phyloP scores from a whole-genome alignment of 345 rosid genomes.

The Citrus maxima region DNA sequence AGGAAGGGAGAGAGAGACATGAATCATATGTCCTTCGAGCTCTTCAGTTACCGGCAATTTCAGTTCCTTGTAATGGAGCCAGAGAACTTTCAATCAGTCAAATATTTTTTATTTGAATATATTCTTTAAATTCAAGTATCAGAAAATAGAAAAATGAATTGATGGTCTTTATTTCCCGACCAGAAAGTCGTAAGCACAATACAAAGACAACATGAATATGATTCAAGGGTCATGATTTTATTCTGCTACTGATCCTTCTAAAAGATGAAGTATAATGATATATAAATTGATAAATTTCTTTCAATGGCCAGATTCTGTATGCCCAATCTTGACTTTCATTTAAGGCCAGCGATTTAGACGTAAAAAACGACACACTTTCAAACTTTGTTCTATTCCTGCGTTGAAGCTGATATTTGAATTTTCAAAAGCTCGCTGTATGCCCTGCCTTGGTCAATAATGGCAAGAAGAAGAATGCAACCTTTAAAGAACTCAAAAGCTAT shows the following conservation, averaged over 20 bases:
- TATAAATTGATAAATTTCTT: background rate
- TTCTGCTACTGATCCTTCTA: background rate
- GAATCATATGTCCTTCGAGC: too few species aligned
- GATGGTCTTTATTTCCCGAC: background rate
- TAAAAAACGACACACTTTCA: background rate
- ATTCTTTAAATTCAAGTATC: too few species aligned
- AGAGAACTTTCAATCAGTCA: too few species aligned
- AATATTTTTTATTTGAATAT: too few species aligned
- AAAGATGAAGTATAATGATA: background rate
- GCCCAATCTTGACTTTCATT: background rate
- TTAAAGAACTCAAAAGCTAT: constrained; percentile 8
- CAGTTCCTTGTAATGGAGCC: background rate
- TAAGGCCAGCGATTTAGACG: background rate
- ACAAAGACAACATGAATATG: background rate
- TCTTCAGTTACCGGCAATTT: background rate
- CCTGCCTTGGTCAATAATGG: background rate
- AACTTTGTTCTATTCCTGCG: background rate
- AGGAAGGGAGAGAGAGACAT: background rate
- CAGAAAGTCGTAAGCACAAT: background rate
- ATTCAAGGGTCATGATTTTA: background rate
- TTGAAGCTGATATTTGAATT: background rate
- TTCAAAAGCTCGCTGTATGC: background rate
- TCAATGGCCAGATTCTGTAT: background rate
- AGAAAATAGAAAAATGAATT: too few species aligned
- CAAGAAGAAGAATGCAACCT: background rate